Evolutionary conservation across 805 yeast species (phyloP), one percentile per base, ranked within the genome.

Genomic region (Suhomyces sp.): DNA sequence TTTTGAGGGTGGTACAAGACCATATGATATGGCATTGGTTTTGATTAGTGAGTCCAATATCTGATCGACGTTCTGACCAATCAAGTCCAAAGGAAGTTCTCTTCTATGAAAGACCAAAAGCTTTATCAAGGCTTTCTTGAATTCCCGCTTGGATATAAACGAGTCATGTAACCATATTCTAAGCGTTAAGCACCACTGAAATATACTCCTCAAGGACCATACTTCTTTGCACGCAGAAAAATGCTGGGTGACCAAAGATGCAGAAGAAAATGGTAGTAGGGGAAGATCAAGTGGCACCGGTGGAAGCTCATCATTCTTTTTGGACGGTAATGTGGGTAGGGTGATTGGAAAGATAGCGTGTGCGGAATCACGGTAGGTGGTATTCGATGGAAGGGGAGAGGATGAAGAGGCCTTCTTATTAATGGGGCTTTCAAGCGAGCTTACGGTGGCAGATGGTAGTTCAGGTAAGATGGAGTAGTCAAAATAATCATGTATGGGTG

Each of bases 191-290:
- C 84, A 77, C 89, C 89, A 84, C 27, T 65, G 60, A 58, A 80
- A 83, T 3, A 84, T 67, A 17, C 72, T 73, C 0, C 78, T 75
- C 12, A 85, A 55, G 0, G 79, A 70, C 68, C 79, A 76, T 3
- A 83, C 76, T 33, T 67, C 66, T 2, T 62, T 60, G 57, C 87
- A 83, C 21, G 68, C 72, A 9, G 77, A 62, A 48, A 82, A 73
- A 54, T 83, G 85, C n/a, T 69, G 66, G 19, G 75, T 74, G 13
- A 72, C 73, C 35, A 84, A 62, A 0, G 77, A 66, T 10, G 79
- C 73, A 0, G 86, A 76, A 3, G 81, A 66, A 55, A 84, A 84
- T 2, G 87, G 87, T 7, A 83, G 69, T 44, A 78, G 73, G 0
- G 89, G 88, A 17, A 82, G 58, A 44, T 73, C 75, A 4, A 78